Percentiles rank a stretch among this genome's conserved stretches.
Evolutionary conservation across 495 filamentous ascomycete species (phyloP).

Genomic region (Talaromyces proteolyticus): DNA sequence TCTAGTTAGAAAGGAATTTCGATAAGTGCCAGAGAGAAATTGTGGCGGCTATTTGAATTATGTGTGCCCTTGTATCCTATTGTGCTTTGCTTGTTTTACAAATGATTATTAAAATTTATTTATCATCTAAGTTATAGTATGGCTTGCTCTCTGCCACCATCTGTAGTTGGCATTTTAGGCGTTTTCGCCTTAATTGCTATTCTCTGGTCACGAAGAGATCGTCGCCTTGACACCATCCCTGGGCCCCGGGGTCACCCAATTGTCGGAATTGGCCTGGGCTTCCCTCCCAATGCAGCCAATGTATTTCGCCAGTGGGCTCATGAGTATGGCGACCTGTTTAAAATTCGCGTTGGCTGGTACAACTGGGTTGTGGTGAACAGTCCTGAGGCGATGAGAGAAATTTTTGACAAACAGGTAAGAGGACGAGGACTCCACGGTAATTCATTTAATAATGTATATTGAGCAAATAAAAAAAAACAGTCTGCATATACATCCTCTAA

Average conservation of each 20-base stretch:
- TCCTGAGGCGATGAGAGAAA: conserved; percentile 29
- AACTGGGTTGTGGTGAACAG: conserved; percentile 36
- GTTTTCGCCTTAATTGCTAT: not conserved
- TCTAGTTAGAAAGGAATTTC: too few relatives aligned
- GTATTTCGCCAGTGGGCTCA: conserved; percentile 20
- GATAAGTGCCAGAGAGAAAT: too few relatives aligned
- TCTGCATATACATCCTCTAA: conserved; percentile 16
- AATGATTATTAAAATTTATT: not conserved
- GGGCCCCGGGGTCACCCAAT: conserved; percentile 14
- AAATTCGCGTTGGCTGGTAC: conserved; percentile 27
- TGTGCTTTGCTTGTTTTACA: too few relatives aligned
- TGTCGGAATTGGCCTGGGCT: conserved; percentile 16
- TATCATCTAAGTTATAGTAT: too few relatives aligned
- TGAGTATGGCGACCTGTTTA: conserved; percentile 15
- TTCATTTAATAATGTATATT: too few relatives aligned
- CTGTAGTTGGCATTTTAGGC: not conserved
- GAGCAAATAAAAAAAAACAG: not conserved
- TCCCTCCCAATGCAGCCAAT: conserved; percentile 13
- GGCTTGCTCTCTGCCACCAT: not conserved
- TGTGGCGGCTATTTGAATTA: too few relatives aligned
- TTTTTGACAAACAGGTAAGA: conserved; percentile 31
- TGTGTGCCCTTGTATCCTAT: too few relatives aligned
- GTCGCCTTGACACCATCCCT: conserved; percentile 12
- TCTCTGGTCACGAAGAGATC: conserved; percentile 10
- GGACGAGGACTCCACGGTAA: too few relatives aligned